A percentile compares a stretch with the other conserved stretches of the same genome.
phyloP scores from a whole-genome alignment of 768 basidiomycete species.

The Leccinum subtestaceum region DNA sequence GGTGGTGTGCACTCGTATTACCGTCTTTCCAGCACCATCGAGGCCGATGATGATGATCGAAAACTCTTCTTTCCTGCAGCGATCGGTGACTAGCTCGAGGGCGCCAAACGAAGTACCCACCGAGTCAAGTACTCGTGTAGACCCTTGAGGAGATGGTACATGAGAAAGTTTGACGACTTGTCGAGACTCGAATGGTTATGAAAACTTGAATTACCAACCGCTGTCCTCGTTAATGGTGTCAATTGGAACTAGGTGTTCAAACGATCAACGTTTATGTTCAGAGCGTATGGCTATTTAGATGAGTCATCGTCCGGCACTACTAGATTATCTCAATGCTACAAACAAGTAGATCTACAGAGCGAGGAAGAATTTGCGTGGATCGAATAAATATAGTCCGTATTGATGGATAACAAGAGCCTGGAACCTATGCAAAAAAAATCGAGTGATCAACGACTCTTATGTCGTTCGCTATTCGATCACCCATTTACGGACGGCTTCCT shows the following conservation, averaged over 20 bases:
- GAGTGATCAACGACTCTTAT: neutral
- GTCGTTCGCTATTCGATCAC: constrained; percentile 42
- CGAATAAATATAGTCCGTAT: constrained; percentile 13
- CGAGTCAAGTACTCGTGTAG: constrained; percentile 88
- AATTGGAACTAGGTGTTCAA: too few relatives aligned
- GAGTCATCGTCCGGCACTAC: constrained; percentile 1
- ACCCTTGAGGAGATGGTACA: constrained; percentile 95
- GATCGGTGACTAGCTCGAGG: constrained; percentile 5
- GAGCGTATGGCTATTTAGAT: neutral
- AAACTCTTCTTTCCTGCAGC: constrained; percentile 77
- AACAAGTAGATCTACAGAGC: constrained; percentile 15
- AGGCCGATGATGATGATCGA: constrained; percentile 93
- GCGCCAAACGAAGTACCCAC: constrained; percentile 32
- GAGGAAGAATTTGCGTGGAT: neutral
- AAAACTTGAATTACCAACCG: neutral
- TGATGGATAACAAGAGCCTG: neutral
- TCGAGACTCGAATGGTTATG: neutral
- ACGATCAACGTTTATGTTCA: neutral
- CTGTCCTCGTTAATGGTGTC: too few relatives aligned
- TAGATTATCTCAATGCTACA: constrained; percentile 17
- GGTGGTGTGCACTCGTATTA: constrained; percentile 28
- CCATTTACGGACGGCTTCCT: constrained; percentile 77
- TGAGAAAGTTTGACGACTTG: constrained; percentile 26
- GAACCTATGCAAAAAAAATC: constrained; percentile 3
- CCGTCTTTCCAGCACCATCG: constrained; percentile 91